phyloP scores from a whole-genome alignment of 257 asterid species.

The Gentiana macrophylla region DNA sequence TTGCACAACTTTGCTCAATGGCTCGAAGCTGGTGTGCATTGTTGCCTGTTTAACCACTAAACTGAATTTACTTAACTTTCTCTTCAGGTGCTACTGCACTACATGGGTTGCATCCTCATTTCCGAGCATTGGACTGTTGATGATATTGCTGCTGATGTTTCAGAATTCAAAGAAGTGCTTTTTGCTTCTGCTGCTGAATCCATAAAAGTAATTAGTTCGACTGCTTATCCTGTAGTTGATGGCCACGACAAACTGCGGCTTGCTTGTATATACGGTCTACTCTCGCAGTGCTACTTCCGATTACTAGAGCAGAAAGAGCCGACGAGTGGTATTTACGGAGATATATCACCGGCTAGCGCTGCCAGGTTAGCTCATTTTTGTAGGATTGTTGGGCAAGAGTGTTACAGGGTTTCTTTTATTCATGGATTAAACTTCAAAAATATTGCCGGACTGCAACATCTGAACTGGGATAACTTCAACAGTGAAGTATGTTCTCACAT shows the following conservation, averaged over 20 bases:
- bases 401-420: constrained; percentile 63
- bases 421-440: constrained; percentile 64
- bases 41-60: too few relatives aligned
- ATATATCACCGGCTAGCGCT: constrained; percentile 20
- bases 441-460: constrained; percentile 57
- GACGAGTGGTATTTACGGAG: constrained; percentile 22
- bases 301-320: constrained; percentile 35
- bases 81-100: constrained; percentile 72
- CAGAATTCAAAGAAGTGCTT: constrained; percentile 46
- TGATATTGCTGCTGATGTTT: constrained; percentile 54
- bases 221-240: constrained; percentile 62
- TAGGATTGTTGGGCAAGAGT: constrained; percentile 59
- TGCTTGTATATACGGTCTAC: constrained; percentile 63
- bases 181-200: constrained; percentile 53
- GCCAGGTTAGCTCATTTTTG: constrained; percentile 36
- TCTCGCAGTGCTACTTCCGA: constrained; percentile 63
- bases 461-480: constrained; percentile 59
- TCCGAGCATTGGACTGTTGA: constrained; percentile 68
- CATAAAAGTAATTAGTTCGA: constrained; percentile 38
- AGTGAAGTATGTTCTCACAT: constrained; percentile 63
- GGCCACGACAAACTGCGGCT: constrained; percentile 85
- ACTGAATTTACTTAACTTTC: constrained; percentile 4
- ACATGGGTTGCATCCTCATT: constrained; percentile 55
- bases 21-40: too few relatives aligned
- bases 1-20: too few relatives aligned